These are phyloP conservation scores for Aspergillus sojae DNA, from an alignment of 2,329 filamentous ascomycete species.

Conservation along the genomic window DNA sequence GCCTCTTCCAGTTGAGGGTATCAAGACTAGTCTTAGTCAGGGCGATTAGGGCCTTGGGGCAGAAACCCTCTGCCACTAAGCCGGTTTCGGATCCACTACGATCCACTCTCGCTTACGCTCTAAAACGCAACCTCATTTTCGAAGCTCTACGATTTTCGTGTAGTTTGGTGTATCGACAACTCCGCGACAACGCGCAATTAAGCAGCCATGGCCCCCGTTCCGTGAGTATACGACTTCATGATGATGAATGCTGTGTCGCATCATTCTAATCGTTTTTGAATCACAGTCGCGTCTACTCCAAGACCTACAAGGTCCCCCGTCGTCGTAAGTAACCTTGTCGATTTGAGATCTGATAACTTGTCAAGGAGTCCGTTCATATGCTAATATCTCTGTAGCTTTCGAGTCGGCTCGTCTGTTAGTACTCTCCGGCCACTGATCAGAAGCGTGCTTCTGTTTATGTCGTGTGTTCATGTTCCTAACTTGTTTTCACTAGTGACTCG, in stretches of 20 bases:
- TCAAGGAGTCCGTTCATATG: slow-evolving; percentile 17
- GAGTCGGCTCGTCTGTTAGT: slow-evolving; percentile 99
- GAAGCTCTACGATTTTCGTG: slow-evolving; percentile 25
- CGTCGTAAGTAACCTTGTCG: slow-evolving; percentile 61
- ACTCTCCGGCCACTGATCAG: slow-evolving; percentile 88
- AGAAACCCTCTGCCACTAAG: slow-evolving; percentile 23
- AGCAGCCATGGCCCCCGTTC: slow-evolving; percentile 46
- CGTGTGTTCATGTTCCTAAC: slow-evolving; percentile 72
- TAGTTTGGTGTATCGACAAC: slow-evolving; percentile 36
- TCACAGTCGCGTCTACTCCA: slow-evolving; percentile 76
- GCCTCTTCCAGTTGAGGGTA: not conserved
- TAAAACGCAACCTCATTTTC: slow-evolving; percentile 23
- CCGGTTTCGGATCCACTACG: slow-evolving; percentile 22
- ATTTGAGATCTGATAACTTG: slow-evolving; percentile 17
- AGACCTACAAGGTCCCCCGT: slow-evolving; percentile 99
- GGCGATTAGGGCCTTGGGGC: slow-evolving; percentile 1
- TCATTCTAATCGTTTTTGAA: slow-evolving; percentile 30
- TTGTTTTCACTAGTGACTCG: slow-evolving; percentile 82
- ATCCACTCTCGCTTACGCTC: slow-evolving; percentile 23
- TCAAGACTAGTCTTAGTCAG: not conserved
- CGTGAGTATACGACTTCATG: slow-evolving; percentile 40
- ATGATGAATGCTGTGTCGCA: slow-evolving; percentile 36
- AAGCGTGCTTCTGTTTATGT: slow-evolving; percentile 98
- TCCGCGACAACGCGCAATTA: slow-evolving; percentile 40
- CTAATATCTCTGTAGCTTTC: slow-evolving; percentile 66